A percentile compares a stretch with the other conserved stretches of the same genome.
Conservation (phyloP, 371 early-diverging fungal genomes). For the Mortierella sp. region DNA sequence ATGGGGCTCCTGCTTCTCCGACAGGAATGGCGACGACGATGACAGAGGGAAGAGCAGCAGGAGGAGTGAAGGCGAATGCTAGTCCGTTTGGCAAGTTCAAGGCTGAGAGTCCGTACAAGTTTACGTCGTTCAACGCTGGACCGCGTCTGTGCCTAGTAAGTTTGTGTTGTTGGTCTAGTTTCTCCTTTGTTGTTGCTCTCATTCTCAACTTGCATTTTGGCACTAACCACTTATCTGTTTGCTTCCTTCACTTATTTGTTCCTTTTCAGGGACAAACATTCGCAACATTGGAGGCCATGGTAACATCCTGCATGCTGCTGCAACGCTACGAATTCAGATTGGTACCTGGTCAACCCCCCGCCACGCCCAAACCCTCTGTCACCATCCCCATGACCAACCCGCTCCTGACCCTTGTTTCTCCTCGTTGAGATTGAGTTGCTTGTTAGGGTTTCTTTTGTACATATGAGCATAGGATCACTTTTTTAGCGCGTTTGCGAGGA, state of each 20-base stretch:
- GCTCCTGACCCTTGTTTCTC: slow-evolving; percentile 14
- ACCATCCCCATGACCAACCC: slow-evolving; percentile 44
- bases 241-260: background rate
- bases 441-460: background rate
- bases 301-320: slow-evolving; percentile 62
- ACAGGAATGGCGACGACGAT: background rate
- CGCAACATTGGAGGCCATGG: slow-evolving; percentile 66
- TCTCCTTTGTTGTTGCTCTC: slow-evolving; percentile 1
- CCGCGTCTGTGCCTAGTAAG: slow-evolving; percentile 58
- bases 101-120: slow-evolving; percentile 44
- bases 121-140: slow-evolving; percentile 72
- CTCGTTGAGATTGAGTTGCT: background rate
- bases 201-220: background rate
- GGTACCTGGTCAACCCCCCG: slow-evolving; percentile 56
- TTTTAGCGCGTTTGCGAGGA: too few relatives aligned
- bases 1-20: background rate
- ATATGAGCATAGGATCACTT: background rate
- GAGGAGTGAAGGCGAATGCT: slow-evolving; percentile 8
- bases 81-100: slow-evolving; percentile 49
- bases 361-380: slow-evolving; percentile 27
- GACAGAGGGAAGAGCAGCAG: background rate
- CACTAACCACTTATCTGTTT: background rate
- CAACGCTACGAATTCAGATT: slow-evolving; percentile 59
- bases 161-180: background rate
- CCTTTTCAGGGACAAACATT: slow-evolving; percentile 58